Base-by-base conservation (phyloP, 1,284 basidiomycete species). In the Puccinia novopanici region DNA sequence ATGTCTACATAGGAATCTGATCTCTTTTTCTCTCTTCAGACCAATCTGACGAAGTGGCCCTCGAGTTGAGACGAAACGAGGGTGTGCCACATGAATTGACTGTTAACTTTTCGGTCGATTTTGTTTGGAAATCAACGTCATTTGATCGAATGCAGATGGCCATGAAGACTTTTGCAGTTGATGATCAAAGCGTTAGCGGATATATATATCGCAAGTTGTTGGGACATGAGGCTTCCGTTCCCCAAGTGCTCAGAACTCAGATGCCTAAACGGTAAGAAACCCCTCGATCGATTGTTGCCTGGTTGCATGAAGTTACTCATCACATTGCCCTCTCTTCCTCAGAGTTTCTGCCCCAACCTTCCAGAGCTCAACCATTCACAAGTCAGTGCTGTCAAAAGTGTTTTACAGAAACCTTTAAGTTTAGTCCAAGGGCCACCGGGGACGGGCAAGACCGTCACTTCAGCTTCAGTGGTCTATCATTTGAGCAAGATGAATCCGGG, bases 401-500 rank as follows among this genome's bases (percentile, higher is more conserved):
- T 99, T 4, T 88, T 99, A 24, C 95, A 99, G 86, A 98, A 98
- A 86, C 97, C 96, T n/a, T 90, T 99, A 81, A 95, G 93, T 85
- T 89, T 99, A 80, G 99, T 99, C 84, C 95, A 98, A 88, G 97
- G 97, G 24, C 97, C 97, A 37, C 97, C 97, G 17, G 97, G 97
- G 57, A 99, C 97, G 0, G 97, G 97, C 63, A 99, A 99, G 88
- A 99, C 97, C 0, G 97, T 99, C 80, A 99, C 97, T 0, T 98
- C 95, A n/a, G 97, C 97, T 6, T 98, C 97, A 0, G 96, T 98
- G 84, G 96, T 99, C 61, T 95, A 99, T 86, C 97, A 99, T 86
- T 91, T 99, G 10, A 94, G 94, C 77, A 98, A 98, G 88, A 99
- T 99, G 96, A 98, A 98, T 85, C 95, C 95, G 0, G 97, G 97